phyloP scores from a whole-genome alignment of 2,329 filamentous ascomycete species.

The Knufia petricola region DNA sequence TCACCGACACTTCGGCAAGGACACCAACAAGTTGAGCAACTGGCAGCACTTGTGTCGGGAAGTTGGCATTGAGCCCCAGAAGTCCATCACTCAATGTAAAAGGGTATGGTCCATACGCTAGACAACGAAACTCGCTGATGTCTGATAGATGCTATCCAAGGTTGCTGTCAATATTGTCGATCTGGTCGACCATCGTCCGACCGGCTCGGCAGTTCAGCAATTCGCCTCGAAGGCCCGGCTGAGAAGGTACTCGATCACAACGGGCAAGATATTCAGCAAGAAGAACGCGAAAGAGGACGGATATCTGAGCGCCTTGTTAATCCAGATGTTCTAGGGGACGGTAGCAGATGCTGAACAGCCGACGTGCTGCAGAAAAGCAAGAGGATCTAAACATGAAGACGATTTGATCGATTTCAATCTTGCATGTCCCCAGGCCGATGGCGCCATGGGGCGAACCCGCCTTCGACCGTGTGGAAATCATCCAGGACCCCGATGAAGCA shows the following conservation, averaged over 20 bases:
- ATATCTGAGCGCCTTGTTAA: constrained; percentile 14
- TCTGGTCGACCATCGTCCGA: constrained; percentile 14
- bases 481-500: no score
- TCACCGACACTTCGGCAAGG: neutral
- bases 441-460: no score
- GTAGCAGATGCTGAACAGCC: no score
- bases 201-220: constrained; percentile 11
- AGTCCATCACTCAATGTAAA: neutral
- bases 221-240: constrained; percentile 12
- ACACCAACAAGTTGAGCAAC: neutral
- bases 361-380: no score
- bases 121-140: no score
- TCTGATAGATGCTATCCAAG: neutral
- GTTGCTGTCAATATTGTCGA: constrained; percentile 14
- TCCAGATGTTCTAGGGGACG: constrained; percentile 9
- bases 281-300: constrained; percentile 15
- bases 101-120: no score
- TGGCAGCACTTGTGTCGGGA: neutral
- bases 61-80: neutral
- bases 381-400: no score
- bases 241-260: constrained; percentile 13
- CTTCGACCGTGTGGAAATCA: no score
- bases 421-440: no score
- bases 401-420: no score
- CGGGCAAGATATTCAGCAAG: constrained; percentile 16